Conservation (phyloP, 345 rosid genomes). For the Litchi chinensis region DNA sequence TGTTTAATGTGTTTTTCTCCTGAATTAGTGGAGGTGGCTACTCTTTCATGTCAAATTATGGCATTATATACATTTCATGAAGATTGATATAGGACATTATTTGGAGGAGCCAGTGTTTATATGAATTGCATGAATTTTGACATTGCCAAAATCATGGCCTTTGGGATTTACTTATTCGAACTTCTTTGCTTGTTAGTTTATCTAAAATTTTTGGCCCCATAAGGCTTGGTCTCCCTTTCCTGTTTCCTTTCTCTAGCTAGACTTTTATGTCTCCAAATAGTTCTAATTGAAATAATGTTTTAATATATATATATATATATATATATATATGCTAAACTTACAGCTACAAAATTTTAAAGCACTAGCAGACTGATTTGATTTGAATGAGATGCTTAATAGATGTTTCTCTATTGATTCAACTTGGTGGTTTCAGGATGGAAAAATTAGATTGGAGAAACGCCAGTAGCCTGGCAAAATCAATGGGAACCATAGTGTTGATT, state of each 20-base stretch:
- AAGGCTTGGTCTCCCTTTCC: background rate
- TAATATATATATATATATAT: background rate
- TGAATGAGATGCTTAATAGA: background rate
- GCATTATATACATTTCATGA: background rate
- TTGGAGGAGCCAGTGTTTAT: background rate
- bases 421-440: conserved; percentile 45
- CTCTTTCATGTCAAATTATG: background rate
- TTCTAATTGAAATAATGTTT: conserved; percentile 4
- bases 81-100: background rate
- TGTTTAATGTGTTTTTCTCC: background rate
- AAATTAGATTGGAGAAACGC: conserved; percentile 36
- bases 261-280: background rate
- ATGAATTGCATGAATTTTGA: background rate
- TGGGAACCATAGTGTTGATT: conserved; percentile 48
- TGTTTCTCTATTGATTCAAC: conserved; percentile 3
- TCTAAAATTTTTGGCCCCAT: background rate
- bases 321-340: background rate
- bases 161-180: background rate
- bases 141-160: background rate
- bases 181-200: background rate
- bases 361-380: background rate
- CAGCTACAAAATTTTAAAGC: background rate
- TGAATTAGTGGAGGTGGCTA: background rate
- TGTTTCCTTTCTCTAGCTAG: background rate
- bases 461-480: conserved; percentile 39